These are phyloP conservation scores for Podospora bellae-mahoneyi DNA, from an alignment of 495 filamentous ascomycete species.

Conservation along the genomic window DNA sequence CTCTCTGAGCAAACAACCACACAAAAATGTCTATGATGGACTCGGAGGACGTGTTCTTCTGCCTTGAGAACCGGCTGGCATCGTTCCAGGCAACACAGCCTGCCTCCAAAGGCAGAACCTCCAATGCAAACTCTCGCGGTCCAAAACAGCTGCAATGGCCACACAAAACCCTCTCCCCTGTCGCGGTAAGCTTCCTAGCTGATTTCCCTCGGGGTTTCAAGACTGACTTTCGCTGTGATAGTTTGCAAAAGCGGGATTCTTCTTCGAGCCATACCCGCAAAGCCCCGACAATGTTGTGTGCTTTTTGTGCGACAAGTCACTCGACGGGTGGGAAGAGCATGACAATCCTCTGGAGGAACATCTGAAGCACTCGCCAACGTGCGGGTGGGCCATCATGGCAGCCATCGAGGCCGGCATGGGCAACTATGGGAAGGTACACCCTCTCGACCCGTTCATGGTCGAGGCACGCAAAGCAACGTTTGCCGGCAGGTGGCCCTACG, in stretches of 20 bases:
- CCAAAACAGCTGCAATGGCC: slow-evolving; percentile 70
- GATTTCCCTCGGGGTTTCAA: background rate
- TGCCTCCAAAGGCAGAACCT: slow-evolving; percentile 15
- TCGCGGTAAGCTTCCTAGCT: slow-evolving; percentile 50
- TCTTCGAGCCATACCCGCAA: slow-evolving; percentile 68
- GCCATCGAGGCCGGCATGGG: slow-evolving; percentile 64
- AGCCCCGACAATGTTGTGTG: slow-evolving; percentile 86
- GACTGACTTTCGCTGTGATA: slow-evolving; percentile 31
- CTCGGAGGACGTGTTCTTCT: slow-evolving; percentile 43
- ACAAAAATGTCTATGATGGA: slow-evolving; percentile 25
- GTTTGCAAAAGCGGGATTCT: slow-evolving; percentile 89
- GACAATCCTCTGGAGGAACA: slow-evolving; percentile 83
- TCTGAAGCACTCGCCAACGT: slow-evolving; percentile 71
- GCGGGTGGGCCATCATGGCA: slow-evolving; percentile 83
- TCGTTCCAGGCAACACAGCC: slow-evolving; percentile 61
- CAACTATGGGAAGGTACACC: slow-evolving; percentile 66
- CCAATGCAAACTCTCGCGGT: slow-evolving; percentile 52
- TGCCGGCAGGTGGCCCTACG: slow-evolving; percentile 76
- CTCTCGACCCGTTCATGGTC: slow-evolving; percentile 61
- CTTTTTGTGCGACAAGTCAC: slow-evolving; percentile 71
- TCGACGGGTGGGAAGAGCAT: slow-evolving; percentile 85
- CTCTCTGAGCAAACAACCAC: background rate
- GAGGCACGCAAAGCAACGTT: slow-evolving; percentile 82
- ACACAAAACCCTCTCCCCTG: slow-evolving; percentile 61
- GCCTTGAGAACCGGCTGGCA: slow-evolving; percentile 68